These are phyloP conservation scores for Musa itinerans DNA, from an alignment of 176 grass and related monocot species.

Conservation along the genomic window DNA sequence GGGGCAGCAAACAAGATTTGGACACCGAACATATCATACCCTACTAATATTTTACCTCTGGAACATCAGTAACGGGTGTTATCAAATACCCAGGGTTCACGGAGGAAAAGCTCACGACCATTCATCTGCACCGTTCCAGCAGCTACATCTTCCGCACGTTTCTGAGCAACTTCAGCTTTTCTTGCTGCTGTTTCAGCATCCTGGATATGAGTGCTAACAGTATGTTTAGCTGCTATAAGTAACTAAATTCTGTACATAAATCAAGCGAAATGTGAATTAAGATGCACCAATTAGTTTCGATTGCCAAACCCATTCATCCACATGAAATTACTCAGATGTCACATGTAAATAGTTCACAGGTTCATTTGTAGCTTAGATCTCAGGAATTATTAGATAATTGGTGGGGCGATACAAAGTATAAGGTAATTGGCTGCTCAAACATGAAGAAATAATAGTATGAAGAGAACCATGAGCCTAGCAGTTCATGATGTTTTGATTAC, in stretches of 20 bases:
- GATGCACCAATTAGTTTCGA: not conserved
- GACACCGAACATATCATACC: not conserved
- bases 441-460: not conserved
- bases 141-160: constrained; percentile 46
- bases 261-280: not conserved
- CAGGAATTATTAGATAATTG: not conserved
- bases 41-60: not conserved
- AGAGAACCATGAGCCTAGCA: not conserved
- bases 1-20: too few species aligned
- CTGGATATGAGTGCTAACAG: constrained; percentile 21
- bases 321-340: too few species aligned
- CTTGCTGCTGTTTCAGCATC: constrained; percentile 38
- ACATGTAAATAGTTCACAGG: not conserved
- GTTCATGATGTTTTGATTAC: not conserved
- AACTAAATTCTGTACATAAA: not conserved
- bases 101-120: constrained; percentile 65
- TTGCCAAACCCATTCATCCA: too few species aligned
- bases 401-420: not conserved
- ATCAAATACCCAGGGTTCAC: constrained; percentile 79
- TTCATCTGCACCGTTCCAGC: constrained; percentile 65
- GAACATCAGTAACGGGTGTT: constrained; percentile 46
- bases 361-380: not conserved
- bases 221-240: not conserved
- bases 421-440: not conserved
- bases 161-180: constrained; percentile 52